A percentile compares a stretch with the other conserved stretches of the same genome.
Evolutionary conservation across 441 rosid species (phyloP).

Genomic region (Aquilaria agallochum): DNA sequence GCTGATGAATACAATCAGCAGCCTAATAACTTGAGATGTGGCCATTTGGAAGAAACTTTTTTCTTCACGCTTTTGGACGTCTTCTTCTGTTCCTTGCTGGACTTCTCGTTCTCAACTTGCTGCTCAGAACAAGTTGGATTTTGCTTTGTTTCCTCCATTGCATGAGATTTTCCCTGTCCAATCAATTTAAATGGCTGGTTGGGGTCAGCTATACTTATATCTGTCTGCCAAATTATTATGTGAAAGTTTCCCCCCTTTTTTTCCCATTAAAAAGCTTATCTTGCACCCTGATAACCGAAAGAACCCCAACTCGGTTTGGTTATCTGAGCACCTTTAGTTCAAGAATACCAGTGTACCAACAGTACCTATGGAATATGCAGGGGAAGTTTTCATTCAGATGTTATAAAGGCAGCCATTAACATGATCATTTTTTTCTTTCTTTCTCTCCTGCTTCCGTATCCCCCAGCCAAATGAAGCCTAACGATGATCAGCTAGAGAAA

Average conservation of each 20-base stretch:
- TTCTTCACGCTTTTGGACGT: slow-evolving; percentile 30
- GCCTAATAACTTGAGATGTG: slow-evolving; percentile 43
- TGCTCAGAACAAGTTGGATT: slow-evolving; percentile 20
- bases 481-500: not conserved
- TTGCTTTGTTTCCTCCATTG: slow-evolving; percentile 19
- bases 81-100: slow-evolving; percentile 12
- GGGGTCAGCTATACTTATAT: not conserved
- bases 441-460: not conserved
- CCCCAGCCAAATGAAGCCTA: not conserved
- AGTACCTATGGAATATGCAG: too few relatives aligned
- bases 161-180: slow-evolving; percentile 16
- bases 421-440: not conserved
- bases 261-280: too few relatives aligned
- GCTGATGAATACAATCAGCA: slow-evolving; percentile 20
- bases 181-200: not conserved
- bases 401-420: not conserved
- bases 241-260: too few relatives aligned
- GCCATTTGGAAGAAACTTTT: slow-evolving; percentile 34
- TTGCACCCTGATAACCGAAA: too few relatives aligned
- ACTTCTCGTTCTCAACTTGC: slow-evolving; percentile 18
- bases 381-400: too few relatives aligned
- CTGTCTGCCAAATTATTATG: not conserved
- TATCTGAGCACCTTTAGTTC: too few relatives aligned
- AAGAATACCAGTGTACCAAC: too few relatives aligned
- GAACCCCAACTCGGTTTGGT: too few relatives aligned